Evolutionary conservation across 2,329 filamentous ascomycete species (phyloP).

Genomic region (Diplocarpon mali): DNA sequence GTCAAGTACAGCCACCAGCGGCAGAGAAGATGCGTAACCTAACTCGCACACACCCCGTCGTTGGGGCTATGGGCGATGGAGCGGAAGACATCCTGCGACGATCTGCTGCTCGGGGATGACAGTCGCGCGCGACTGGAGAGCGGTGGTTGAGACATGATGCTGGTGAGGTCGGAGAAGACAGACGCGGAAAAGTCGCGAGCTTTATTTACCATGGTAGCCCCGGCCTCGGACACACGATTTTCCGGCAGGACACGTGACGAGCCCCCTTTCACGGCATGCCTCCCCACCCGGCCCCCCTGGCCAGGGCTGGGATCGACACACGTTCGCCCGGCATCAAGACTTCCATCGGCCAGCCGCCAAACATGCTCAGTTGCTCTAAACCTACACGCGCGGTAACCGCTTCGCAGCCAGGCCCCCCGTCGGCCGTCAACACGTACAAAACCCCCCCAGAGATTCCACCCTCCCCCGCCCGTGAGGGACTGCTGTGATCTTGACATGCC

Average conservation of each 20-base stretch:
- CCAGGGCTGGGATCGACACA: too few relatives aligned
- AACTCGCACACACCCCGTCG: slow-evolving; percentile 24
- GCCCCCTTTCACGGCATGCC: not conserved
- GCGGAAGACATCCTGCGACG: slow-evolving; percentile 22
- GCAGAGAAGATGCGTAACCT: slow-evolving; percentile 15
- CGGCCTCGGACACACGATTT: not conserved
- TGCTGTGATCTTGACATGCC: too few relatives aligned
- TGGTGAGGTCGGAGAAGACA: slow-evolving; percentile 1
- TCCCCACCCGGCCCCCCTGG: too few relatives aligned
- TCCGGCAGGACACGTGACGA: not conserved
- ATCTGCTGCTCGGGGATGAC: slow-evolving; percentile 14
- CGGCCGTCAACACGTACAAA: too few relatives aligned
- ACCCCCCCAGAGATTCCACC: too few relatives aligned
- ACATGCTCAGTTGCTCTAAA: too few relatives aligned
- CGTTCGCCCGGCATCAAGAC: too few relatives aligned
- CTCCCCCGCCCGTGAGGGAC: too few relatives aligned
- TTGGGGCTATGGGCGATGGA: slow-evolving; percentile 25
- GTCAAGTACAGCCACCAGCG: slow-evolving; percentile 20
- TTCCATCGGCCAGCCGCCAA: too few relatives aligned
- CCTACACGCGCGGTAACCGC: too few relatives aligned
- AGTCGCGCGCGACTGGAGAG: slow-evolving; percentile 22
- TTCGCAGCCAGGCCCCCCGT: too few relatives aligned
- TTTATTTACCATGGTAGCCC: not conserved
- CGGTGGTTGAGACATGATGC: slow-evolving; percentile 21
- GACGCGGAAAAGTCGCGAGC: not conserved